Evolutionary conservation across 106 monocot genomes (phyloP).

Genomic region (Dendrobium catenatum): DNA sequence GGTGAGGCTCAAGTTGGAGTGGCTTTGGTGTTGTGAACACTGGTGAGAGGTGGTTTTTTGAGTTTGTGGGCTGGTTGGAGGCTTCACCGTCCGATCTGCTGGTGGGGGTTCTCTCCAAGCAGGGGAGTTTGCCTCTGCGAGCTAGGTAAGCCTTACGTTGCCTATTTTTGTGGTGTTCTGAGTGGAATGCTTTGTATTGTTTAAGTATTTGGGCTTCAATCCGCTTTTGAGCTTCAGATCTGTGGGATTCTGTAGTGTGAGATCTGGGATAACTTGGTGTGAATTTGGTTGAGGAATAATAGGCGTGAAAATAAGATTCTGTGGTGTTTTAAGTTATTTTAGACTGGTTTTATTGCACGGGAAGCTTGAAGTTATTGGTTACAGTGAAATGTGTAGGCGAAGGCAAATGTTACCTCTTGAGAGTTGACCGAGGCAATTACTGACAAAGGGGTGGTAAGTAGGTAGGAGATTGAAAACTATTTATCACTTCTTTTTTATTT

Average conservation of each 20-base stretch:
- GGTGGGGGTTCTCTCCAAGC: not conserved
- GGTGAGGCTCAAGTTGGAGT: not conserved
- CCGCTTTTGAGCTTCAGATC: constrained; percentile 2
- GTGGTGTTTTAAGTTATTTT: too few relatives aligned
- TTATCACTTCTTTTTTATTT: not conserved
- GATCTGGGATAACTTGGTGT: not conserved
- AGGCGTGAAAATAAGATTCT: not conserved
- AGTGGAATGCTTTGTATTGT: constrained; percentile 2
- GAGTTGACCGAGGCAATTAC: not conserved
- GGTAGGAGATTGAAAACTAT: constrained; percentile 1
- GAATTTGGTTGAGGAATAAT: not conserved
- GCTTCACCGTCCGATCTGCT: not conserved
- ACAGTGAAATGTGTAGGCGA: not conserved
- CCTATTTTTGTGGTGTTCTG: not conserved
- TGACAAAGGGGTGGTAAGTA: not conserved
- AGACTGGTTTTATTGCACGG: not conserved
- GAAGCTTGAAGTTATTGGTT: not conserved
- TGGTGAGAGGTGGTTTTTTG: not conserved
- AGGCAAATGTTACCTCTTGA: not conserved
- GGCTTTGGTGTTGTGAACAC: not conserved
- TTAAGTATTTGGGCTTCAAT: not conserved
- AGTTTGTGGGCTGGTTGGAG: not conserved
- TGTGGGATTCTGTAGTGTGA: constrained; percentile 2
- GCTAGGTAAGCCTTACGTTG: not conserved
- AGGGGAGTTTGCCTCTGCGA: not conserved